Conservation (phyloP, 148 eudicot species). For the Spergularia bocconei region DNA sequence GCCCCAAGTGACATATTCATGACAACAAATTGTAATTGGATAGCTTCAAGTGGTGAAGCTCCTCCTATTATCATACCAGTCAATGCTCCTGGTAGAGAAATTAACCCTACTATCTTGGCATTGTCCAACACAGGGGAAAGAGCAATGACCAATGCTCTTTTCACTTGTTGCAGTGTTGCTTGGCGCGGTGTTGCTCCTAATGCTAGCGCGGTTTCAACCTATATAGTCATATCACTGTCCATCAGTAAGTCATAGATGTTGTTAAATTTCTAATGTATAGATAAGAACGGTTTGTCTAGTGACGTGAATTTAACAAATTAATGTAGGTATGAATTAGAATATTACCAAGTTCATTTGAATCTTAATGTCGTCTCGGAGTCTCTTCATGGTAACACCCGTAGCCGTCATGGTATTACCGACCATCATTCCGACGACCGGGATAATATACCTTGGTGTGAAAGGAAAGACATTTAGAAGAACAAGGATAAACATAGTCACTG, state of each 20-base stretch:
- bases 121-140: constrained; percentile 88
- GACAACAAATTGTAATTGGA: constrained; percentile 81
- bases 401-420: constrained; percentile 94
- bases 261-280: too few species aligned
- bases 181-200: constrained; percentile 89
- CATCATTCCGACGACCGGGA: constrained; percentile 97
- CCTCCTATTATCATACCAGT: constrained; percentile 96
- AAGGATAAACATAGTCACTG: constrained; percentile 61
- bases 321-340: background rate
- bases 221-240: too few species aligned
- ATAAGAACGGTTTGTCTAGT: too few species aligned
- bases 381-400: constrained; percentile 96
- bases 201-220: constrained; percentile 93
- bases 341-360: constrained; percentile 65
- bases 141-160: constrained; percentile 71
- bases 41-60: constrained; percentile 87
- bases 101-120: constrained; percentile 82
- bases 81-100: constrained; percentile 95
- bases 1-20: constrained; percentile 92
- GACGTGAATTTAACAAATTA: too few species aligned
- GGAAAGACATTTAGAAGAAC: constrained; percentile 75
- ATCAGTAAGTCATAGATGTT: too few species aligned
- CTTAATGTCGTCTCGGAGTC: constrained; percentile 84
- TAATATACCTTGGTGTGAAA: constrained; percentile 84
- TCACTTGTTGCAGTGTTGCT: constrained; percentile 71